Percentiles rank a stretch among this genome's conserved stretches.
Conservation (phyloP, 2,329 filamentous ascomycete genomes). For the Oidium heveae region DNA sequence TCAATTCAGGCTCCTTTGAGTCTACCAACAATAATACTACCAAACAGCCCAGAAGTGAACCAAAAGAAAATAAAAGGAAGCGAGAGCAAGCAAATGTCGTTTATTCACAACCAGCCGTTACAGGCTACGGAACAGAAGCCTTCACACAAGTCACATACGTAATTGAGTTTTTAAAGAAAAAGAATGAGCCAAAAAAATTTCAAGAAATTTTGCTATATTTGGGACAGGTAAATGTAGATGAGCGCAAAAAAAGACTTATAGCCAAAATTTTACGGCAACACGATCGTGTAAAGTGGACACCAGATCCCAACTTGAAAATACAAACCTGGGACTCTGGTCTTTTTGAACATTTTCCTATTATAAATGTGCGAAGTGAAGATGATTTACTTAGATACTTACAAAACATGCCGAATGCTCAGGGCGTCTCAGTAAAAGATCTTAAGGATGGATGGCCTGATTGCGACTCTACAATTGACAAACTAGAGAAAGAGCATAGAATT, state of each 20-base stretch:
- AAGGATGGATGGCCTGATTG: slow-evolving; percentile 91
- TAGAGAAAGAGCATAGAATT: slow-evolving; percentile 57
- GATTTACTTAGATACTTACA: slow-evolving; percentile 64
- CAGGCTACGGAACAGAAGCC: slow-evolving; percentile 52
- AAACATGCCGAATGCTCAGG: slow-evolving; percentile 53
- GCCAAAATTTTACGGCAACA: slow-evolving; percentile 41
- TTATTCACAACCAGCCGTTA: slow-evolving; percentile 55
- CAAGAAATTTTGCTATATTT: slow-evolving; percentile 60
- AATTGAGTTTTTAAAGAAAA: slow-evolving; percentile 57
- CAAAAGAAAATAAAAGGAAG: slow-evolving; percentile 38
- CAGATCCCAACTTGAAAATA: slow-evolving; percentile 31
- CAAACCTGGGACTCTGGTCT: slow-evolving; percentile 42
- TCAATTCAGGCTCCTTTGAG: slow-evolving; percentile 25
- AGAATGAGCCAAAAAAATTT: slow-evolving; percentile 42
- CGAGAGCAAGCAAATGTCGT: slow-evolving; percentile 29
- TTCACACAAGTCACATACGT: slow-evolving; percentile 76
- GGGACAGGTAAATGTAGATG: slow-evolving; percentile 37
- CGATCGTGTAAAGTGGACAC: slow-evolving; percentile 30
- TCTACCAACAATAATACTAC: slow-evolving; percentile 34
- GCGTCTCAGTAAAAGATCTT: slow-evolving; percentile 65
- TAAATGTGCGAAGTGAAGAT: slow-evolving; percentile 55
- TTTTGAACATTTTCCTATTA: slow-evolving; percentile 66
- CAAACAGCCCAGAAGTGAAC: slow-evolving; percentile 24
- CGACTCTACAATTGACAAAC: slow-evolving; percentile 46
- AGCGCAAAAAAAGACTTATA: slow-evolving; percentile 37